Evolutionary conservation across 2,329 filamentous ascomycete species (phyloP).

Genomic region (Sporothrix pseudoabietina): DNA sequence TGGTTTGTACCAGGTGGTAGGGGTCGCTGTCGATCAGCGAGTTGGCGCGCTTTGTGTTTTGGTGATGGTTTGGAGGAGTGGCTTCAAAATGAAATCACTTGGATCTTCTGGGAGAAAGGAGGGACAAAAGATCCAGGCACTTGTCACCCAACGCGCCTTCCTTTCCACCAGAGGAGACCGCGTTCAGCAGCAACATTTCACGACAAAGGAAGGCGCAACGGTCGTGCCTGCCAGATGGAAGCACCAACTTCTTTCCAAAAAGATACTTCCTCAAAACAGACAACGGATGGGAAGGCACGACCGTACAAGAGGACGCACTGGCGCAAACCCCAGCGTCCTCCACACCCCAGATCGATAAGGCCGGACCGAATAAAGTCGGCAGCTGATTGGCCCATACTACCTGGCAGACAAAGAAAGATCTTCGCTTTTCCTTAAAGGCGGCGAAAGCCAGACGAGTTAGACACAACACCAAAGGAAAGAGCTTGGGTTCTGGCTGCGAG

Average conservation of each 20-base stretch:
- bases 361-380: conserved; percentile 32
- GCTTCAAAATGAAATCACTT: neutral
- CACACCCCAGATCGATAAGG: conserved; percentile 32
- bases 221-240: conserved; percentile 11
- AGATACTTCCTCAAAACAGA: neutral
- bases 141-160: conserved; percentile 6
- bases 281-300: conserved; percentile 17
- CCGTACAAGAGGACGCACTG: neutral
- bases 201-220: neutral
- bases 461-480: neutral
- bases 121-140: neutral
- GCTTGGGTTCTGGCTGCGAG: neutral
- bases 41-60: neutral
- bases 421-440: neutral
- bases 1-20: neutral
- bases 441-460: neutral
- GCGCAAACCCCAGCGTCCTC: conserved; percentile 8
- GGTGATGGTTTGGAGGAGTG: neutral
- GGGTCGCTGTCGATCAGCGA: conserved; percentile 10
- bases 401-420: neutral
- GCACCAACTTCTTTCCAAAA: neutral
- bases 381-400: conserved; percentile 26
- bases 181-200: neutral
- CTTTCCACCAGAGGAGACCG: neutral
- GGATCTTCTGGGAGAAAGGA: neutral